These are phyloP conservation scores for Lactarius quietus DNA, from an alignment of 768 basidiomycete genomes.

Conservation along the genomic window DNA sequence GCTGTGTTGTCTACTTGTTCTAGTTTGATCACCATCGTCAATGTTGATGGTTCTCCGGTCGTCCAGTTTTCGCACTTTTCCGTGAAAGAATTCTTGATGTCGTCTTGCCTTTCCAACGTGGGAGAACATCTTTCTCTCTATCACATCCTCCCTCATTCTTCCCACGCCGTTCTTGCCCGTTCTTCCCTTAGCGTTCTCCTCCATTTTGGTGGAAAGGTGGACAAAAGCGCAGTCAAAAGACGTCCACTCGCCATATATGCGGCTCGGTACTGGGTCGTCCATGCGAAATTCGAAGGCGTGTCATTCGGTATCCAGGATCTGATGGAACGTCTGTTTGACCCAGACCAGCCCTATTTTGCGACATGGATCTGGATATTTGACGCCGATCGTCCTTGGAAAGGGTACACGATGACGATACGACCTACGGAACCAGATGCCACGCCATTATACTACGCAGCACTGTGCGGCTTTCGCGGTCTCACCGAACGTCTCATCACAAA, in stretches of 20 bases:
- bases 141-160: slow-evolving; percentile 2
- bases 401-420: background rate
- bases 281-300: background rate
- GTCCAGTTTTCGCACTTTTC: background rate
- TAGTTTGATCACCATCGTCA: background rate
- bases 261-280: slow-evolving; percentile 8
- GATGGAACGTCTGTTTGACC: background rate
- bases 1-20: background rate
- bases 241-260: slow-evolving; percentile 11
- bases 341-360: background rate
- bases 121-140: background rate
- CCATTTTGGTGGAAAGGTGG: background rate
- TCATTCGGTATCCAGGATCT: background rate
- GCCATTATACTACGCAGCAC: background rate
- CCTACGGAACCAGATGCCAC: background rate
- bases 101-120: background rate
- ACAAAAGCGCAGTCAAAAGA: background rate
- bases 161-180: background rate
- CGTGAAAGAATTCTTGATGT: background rate
- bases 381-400: background rate
- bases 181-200: slow-evolving; percentile 1
- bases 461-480: too few relatives aligned
- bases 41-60: background rate
- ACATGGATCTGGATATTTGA: background rate
- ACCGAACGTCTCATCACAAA: too few relatives aligned